Base-by-base conservation (phyloP, 1,284 basidiomycete species). In the Ceratobasidium sp. region DNA sequence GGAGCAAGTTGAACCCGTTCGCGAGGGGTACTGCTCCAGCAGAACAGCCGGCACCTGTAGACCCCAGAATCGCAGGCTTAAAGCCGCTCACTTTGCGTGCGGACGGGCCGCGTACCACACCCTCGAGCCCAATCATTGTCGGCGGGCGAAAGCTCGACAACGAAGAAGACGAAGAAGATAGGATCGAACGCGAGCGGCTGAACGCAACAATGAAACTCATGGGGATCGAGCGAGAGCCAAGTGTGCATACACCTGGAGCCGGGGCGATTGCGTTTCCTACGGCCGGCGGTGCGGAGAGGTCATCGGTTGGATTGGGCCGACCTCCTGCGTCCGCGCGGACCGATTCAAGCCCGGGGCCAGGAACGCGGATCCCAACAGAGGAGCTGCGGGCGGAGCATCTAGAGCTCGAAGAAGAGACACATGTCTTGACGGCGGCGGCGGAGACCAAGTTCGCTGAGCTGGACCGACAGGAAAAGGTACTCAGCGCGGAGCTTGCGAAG, bases 121-220 rank as follows among this genome's bases (percentile, higher is more conserved):
- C 75, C 50, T 59, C 41, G 45, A 51, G 57, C 22, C 27, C 69
- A 24, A 50, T 72, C 14, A 75, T 69, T 57, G 56, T 63, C 14
- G 74, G 47, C 15, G 92, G 87, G n/a, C 87, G 92, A 66, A 94
- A 93, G 82, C 82, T 93, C 56, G 92, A 91, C 79, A 95, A 87
- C 1, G 85, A 88, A 51, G 95, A 97, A 82, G 95, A 96, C 79
- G 95, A 97, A 65, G 93, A 97, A 75, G 95, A 97, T 79, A 87
- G 89, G 60, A 87, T 87, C 75, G 95, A 96, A 82, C 86, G 95
- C 74, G 94, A 96, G 82, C 89, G 94, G 17, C 84, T 96, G 75
- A 87, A 93, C 79, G 94, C 95, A 14, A 93, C 93, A 14, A 92
- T 97, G 91, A 95, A 95, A 82, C 85, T 97, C 41, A 95, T 96